Percentiles rank a stretch among this genome's conserved stretches.
phyloP scores from a whole-genome alignment of 768 basidiomycete species.

The Rhodotorula graminis region DNA sequence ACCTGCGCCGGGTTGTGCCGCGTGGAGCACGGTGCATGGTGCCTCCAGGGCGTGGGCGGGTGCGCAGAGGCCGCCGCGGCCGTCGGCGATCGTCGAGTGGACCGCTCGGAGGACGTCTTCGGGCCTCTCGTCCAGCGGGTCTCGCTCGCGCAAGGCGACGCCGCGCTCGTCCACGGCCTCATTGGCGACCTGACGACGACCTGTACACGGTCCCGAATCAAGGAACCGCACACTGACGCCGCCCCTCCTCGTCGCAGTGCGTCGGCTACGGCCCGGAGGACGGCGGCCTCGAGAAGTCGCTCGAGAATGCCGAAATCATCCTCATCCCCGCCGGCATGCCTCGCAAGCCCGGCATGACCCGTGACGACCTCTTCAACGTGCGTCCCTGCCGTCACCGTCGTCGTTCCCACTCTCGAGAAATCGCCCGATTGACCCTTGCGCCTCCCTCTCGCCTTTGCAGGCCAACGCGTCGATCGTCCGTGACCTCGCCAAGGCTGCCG shows the following conservation, averaged over 20 bases:
- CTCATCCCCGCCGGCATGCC: slow-evolving; percentile 99
- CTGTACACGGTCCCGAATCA: too few relatives aligned
- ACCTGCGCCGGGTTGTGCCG: too few relatives aligned
- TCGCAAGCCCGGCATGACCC: slow-evolving; percentile 80
- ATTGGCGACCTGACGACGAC: too few relatives aligned
- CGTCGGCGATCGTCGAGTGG: too few relatives aligned
- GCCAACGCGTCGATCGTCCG: slow-evolving; percentile 97
- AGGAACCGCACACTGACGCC: not conserved
- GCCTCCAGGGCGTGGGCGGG: too few relatives aligned
- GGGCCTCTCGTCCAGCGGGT: too few relatives aligned
- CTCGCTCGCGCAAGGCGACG: too few relatives aligned
- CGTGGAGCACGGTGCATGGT: too few relatives aligned
- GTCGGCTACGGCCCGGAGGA: slow-evolving; percentile 49
- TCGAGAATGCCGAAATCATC: slow-evolving; percentile 83
- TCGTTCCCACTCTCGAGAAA: not conserved
- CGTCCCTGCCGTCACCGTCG: slow-evolving; percentile 12
- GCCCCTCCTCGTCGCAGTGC: not conserved
- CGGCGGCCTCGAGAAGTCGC: slow-evolving; percentile 80
- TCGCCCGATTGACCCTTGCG: not conserved
- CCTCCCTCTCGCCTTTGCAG: slow-evolving; percentile 53
- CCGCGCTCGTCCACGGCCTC: too few relatives aligned
- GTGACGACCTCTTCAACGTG: slow-evolving; percentile 93
- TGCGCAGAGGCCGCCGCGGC: too few relatives aligned
- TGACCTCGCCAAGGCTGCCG: slow-evolving; percentile 84
- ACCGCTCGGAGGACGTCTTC: too few relatives aligned